Percentiles rank a stretch among this genome's conserved stretches.
Evolutionary conservation across 2,329 filamentous ascomycete genomes (phyloP).

Genomic region (Alternaria postmessia): DNA sequence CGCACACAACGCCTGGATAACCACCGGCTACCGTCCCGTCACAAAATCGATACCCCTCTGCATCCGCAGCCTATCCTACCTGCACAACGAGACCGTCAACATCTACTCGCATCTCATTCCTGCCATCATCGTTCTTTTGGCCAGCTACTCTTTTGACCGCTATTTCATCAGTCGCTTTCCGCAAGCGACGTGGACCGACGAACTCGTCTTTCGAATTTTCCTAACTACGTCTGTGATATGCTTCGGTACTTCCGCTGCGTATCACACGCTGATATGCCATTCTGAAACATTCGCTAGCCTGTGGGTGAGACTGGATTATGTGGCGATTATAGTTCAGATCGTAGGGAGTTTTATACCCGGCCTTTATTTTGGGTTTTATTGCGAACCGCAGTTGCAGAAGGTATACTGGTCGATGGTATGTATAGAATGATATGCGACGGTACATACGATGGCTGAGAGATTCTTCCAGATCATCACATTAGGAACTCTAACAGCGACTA

Average conservation of each 20-base stretch:
- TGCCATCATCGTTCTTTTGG: conserved; percentile 18
- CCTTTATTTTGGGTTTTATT: conserved; percentile 65
- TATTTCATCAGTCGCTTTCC: conserved; percentile 15
- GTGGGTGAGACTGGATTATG: conserved; percentile 90
- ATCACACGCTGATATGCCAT: conserved; percentile 83
- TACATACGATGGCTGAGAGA: not conserved
- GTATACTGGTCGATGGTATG: conserved; percentile 53
- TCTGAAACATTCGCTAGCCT: conserved; percentile 75
- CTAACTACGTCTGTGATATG: conserved; percentile 45
- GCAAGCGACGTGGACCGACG: conserved; percentile 24
- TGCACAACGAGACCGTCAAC: conserved; percentile 73
- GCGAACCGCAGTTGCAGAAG: conserved; percentile 40
- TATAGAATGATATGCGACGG: not conserved
- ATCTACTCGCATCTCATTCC: conserved; percentile 70
- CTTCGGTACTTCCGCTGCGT: conserved; percentile 66
- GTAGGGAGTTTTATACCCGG: conserved; percentile 87
- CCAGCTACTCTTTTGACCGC: conserved; percentile 19
- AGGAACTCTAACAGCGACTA: conserved; percentile 75
- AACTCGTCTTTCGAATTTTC: conserved; percentile 34
- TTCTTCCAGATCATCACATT: not conserved
- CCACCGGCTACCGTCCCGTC: conserved; percentile 67
- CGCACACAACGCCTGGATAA: conserved; percentile 52
- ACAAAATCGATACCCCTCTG: conserved; percentile 66
- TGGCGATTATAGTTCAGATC: conserved; percentile 88
- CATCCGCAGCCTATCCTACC: conserved; percentile 63